Base-by-base conservation (phyloP, 306 rosid species). In the Citrullus amarus region DNA sequence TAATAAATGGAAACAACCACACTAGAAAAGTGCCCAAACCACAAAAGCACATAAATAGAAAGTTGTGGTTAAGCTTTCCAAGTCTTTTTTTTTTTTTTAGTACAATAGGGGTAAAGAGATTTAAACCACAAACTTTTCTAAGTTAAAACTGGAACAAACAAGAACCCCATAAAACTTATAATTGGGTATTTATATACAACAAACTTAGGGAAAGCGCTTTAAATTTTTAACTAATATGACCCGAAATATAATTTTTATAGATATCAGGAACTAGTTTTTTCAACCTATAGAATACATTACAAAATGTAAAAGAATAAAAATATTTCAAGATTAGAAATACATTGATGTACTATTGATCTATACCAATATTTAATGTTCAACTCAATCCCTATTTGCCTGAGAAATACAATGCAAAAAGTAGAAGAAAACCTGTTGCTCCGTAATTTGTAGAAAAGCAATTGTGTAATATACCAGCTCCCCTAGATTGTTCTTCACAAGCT, bases 381-480 rank as follows among this genome's bases (percentile, higher is more conserved):
- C 10, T 70, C 18, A 43, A 12, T 9, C 54, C 17, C 17, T 12
- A 13, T 44, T 2, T n/a, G 56, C 34, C 30, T 12, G 1, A 70
- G 56, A 22, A 70, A 51, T 9, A 10, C 50, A 69, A 58, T 6
- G 39, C 43, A 20, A 61, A 78, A 56, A n/a, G 62, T 54, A 18
- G 14, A 18, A 70, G 12, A 20, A 66, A 59, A 90, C 97, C 98
- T 94, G 98, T 13, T 89, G 93, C 80, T 86, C 92, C 38, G 97
- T 94, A 77, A 94, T 92, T 83, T 94, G 98, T 85, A 94, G 93
- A 84, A 94, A 94, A 80, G 91, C 90, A 77, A 94, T 90, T 68
- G 95, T 92, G 85, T 88, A 85, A 88, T 92, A 90, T 25, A 83
- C 97, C 95, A 94, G 83, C 84, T 94, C 98, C 77, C 86, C 90